Conservation (phyloP, 208 protist species). For the Angomonas ambiguus region DNA sequence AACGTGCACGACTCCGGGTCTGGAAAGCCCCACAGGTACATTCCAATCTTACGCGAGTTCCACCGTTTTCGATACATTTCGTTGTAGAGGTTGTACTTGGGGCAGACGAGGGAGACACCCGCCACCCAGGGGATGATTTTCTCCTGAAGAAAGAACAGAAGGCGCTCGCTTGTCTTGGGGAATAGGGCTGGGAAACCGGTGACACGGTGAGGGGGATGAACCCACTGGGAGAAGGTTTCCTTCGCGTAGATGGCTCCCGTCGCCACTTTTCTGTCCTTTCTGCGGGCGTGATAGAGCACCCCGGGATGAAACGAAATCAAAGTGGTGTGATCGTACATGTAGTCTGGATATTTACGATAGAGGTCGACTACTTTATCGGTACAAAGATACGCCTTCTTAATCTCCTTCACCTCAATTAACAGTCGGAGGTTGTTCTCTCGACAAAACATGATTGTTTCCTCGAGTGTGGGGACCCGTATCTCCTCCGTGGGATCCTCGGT, state of each 20-base stretch:
- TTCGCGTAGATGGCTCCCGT: conserved; percentile 70
- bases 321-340: conserved; percentile 86
- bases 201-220: conserved; percentile 18
- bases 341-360: conserved; percentile 77
- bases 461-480: conserved; percentile 77
- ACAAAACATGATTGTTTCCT: conserved; percentile 81
- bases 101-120: conserved; percentile 77
- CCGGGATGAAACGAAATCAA: conserved; percentile 77
- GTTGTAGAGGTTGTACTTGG: conserved; percentile 53
- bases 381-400: conserved; percentile 42
- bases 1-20: conserved; percentile 38
- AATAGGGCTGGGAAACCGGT: conserved; percentile 41
- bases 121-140: conserved; percentile 63
- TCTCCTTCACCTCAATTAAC: conserved; percentile 88
- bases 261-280: conserved; percentile 59
- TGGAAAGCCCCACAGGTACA: conserved; percentile 80
- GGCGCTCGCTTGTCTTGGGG: conserved; percentile 41
- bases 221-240: conserved; percentile 31
- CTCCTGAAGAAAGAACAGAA: conserved; percentile 47
- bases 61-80: conserved; percentile 55
- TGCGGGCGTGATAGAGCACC: conserved; percentile 68
- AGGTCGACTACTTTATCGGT: conserved; percentile 75
- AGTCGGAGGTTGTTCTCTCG: conserved; percentile 68
- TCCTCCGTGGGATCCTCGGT: conserved; percentile 56
- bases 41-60: conserved; percentile 60